Evolutionary conservation across 257 asterid genomes (phyloP).

Genomic region (Coffea eugenioides): DNA sequence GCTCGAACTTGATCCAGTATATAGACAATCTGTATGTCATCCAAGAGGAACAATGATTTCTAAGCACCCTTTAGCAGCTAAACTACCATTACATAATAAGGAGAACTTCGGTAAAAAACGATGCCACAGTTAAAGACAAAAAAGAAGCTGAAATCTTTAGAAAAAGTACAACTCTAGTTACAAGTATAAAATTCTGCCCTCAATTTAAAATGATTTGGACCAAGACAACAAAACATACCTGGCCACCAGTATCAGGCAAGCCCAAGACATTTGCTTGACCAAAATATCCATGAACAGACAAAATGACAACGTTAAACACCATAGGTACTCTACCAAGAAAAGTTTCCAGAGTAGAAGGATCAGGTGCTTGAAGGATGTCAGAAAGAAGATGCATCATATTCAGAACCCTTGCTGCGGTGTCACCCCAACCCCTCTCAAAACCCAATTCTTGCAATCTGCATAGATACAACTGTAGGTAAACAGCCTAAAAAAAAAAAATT

Average conservation of each 20-base stretch:
- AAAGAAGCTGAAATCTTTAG: background rate
- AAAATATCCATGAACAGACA: slow-evolving; percentile 91
- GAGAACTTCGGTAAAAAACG: background rate
- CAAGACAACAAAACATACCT: slow-evolving; percentile 43
- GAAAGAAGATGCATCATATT: slow-evolving; percentile 90
- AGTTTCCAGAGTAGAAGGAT: slow-evolving; percentile 73
- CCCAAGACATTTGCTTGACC: slow-evolving; percentile 99
- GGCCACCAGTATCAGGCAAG: slow-evolving; percentile 99
- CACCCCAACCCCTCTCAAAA: slow-evolving; percentile 99
- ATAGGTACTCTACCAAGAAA: slow-evolving; percentile 95
- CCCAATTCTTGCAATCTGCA: slow-evolving; percentile 95
- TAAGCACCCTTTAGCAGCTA: slow-evolving; percentile 3
- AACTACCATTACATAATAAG: background rate
- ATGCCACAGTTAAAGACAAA: background rate
- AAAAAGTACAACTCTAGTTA: background rate
- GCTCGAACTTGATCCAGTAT: slow-evolving; percentile 99
- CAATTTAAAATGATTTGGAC: background rate
- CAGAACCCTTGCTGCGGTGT: slow-evolving; percentile 63
- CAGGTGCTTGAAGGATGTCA: slow-evolving; percentile 96
- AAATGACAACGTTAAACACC: slow-evolving; percentile 89
- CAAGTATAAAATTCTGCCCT: background rate
- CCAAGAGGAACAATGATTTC: slow-evolving; percentile 9
- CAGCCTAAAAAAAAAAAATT: too few species aligned
- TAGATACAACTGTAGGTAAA: background rate
- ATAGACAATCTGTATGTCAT: slow-evolving; percentile 65